Evolutionary conservation across 2,329 filamentous ascomycete genomes (phyloP).

Genomic region (Aureobasidium subglaciale): DNA sequence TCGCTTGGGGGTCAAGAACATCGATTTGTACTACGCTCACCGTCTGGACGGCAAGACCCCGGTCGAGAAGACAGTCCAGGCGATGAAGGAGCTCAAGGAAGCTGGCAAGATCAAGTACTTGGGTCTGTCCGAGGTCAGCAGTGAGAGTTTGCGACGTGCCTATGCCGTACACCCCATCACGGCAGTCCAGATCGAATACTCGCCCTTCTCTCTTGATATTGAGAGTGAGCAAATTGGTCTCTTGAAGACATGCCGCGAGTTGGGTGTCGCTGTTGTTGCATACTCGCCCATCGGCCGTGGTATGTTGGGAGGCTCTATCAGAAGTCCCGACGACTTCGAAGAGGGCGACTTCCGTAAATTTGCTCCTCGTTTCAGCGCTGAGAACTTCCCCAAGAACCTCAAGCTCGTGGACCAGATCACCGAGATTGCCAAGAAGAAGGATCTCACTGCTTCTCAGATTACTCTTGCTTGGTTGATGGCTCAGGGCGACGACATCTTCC

Average conservation of each 20-base stretch:
- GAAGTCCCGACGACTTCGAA: slow-evolving; percentile 39
- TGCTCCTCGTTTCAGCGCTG: slow-evolving; percentile 44
- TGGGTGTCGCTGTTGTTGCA: slow-evolving; percentile 51
- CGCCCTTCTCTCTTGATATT: slow-evolving; percentile 50
- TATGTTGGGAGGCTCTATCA: slow-evolving; percentile 47
- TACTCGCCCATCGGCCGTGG: slow-evolving; percentile 56
- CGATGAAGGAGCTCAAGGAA: slow-evolving; percentile 40
- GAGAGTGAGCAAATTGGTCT: slow-evolving; percentile 46
- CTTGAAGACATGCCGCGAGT: slow-evolving; percentile 49
- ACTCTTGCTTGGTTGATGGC: slow-evolving; percentile 57
- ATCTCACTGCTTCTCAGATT: slow-evolving; percentile 50
- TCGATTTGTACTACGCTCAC: slow-evolving; percentile 41
- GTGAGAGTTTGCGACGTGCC: slow-evolving; percentile 45
- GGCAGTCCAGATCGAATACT: slow-evolving; percentile 50
- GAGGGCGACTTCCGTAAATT: slow-evolving; percentile 42
- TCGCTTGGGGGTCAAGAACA: slow-evolving; percentile 32
- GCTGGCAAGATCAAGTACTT: slow-evolving; percentile 50
- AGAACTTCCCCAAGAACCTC: slow-evolving; percentile 52
- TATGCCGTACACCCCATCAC: slow-evolving; percentile 42
- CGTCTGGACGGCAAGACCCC: slow-evolving; percentile 37
- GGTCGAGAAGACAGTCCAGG: slow-evolving; percentile 39
- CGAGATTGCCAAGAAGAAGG: slow-evolving; percentile 47
- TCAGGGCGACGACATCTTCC: slow-evolving; percentile 37
- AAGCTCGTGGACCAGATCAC: slow-evolving; percentile 46
- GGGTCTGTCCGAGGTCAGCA: slow-evolving; percentile 44